Percentiles rank a stretch among this genome's conserved stretches.
Evolutionary conservation across 2,329 filamentous ascomycete genomes (phyloP).

Genomic region (Byssothecium circinans): DNA sequence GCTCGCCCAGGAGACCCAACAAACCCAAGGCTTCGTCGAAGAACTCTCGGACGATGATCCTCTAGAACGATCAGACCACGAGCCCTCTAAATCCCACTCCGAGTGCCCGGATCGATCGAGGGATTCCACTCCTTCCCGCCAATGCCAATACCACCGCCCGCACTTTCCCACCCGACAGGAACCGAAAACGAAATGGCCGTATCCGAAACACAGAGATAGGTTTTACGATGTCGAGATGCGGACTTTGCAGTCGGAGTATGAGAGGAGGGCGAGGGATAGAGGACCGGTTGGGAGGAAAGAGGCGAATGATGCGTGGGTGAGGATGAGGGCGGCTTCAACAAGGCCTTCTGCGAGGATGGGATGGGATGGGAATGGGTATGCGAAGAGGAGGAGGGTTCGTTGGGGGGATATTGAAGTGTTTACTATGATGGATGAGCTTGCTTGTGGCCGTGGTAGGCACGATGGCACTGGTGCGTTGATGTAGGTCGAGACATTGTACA

Average conservation of each 20-base stretch:
- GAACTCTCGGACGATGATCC: background rate
- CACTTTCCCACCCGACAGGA: background rate
- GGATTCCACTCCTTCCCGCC: too few relatives aligned
- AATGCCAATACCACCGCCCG: background rate
- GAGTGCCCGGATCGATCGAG: too few relatives aligned
- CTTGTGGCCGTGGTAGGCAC: too few relatives aligned
- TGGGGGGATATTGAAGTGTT: conserved; percentile 3
- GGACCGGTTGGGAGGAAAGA: conserved; percentile 3
- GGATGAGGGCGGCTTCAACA: conserved; percentile 12
- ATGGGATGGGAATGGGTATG: too few relatives aligned
- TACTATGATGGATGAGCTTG: background rate
- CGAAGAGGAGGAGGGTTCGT: conserved; percentile 2
- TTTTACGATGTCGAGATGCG: background rate
- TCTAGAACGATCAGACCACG: background rate
- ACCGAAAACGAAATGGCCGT: conserved; percentile 4
- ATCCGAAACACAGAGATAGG: background rate
- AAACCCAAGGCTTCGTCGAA: background rate
- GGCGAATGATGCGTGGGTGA: conserved; percentile 19
- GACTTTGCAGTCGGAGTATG: background rate
- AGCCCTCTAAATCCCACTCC: background rate
- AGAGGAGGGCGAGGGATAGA: background rate
- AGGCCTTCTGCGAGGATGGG: background rate
- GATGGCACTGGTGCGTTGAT: too few relatives aligned
- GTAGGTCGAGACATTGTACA: too few relatives aligned
- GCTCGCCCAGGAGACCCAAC: background rate